Evolutionary conservation across 2,329 filamentous ascomycete genomes (phyloP).

Genomic region (Cryphonectria japonica): DNA sequence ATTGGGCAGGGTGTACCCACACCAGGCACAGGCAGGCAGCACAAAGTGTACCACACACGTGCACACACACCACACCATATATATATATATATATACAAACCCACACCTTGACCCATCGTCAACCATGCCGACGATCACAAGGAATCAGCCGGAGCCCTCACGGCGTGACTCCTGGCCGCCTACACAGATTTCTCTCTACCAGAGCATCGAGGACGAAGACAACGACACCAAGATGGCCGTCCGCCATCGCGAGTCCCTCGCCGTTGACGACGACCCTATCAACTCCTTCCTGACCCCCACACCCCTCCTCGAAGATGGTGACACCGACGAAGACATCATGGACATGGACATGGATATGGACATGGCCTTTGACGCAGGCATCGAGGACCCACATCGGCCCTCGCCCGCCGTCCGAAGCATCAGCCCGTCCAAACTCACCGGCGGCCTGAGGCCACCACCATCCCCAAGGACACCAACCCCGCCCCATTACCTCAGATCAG

Average conservation of each 20-base stretch:
- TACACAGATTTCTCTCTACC: constrained; percentile 52
- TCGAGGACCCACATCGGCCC: constrained; percentile 54
- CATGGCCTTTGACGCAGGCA: constrained; percentile 59
- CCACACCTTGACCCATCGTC: background rate
- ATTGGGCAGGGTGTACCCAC: constrained; percentile 4
- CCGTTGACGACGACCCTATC: constrained; percentile 58
- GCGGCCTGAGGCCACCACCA: constrained; percentile 50
- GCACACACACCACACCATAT: background rate
- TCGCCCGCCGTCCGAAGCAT: constrained; percentile 55
- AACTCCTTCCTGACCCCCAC: constrained; percentile 60
- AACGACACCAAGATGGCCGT: constrained; percentile 47
- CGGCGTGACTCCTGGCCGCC: constrained; percentile 56
- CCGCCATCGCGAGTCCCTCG: constrained; percentile 40
- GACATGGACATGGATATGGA: constrained; percentile 50
- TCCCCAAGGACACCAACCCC: constrained; percentile 44
- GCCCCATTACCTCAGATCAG: constrained; percentile 44
- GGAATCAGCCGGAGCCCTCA: constrained; percentile 16
- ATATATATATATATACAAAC: background rate
- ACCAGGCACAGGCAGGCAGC: too few relatives aligned
- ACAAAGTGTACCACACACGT: background rate
- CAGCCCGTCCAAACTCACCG: constrained; percentile 59
- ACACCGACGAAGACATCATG: constrained; percentile 42
- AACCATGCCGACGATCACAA: constrained; percentile 18
- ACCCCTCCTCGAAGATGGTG: constrained; percentile 46
- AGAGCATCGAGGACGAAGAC: constrained; percentile 46